Conservation (phyloP, 306 rosid species). For the Coriaria nepalensis region DNA sequence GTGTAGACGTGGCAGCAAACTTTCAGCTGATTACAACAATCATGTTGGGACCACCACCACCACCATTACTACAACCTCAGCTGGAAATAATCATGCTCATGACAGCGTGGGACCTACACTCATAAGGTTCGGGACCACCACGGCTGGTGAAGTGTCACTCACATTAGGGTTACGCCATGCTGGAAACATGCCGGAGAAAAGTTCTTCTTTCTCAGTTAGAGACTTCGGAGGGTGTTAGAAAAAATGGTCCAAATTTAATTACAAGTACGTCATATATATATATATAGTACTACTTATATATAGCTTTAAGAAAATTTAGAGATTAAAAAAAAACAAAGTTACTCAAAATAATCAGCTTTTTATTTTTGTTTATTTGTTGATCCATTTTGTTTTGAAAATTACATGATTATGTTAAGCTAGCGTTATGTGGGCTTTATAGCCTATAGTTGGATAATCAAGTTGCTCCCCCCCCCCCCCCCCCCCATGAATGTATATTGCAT, state of each 20-base stretch:
- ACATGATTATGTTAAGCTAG: too few species aligned
- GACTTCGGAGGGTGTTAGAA: slow-evolving; percentile 60
- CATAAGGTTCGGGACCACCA: slow-evolving; percentile 74
- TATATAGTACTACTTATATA: too few species aligned
- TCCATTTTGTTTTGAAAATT: too few species aligned
- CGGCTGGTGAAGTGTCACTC: slow-evolving; percentile 84
- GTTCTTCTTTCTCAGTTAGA: slow-evolving; percentile 58
- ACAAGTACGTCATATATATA: too few species aligned
- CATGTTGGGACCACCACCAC: slow-evolving; percentile 45
- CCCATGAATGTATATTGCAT: too few species aligned
- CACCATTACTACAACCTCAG: slow-evolving; percentile 12
- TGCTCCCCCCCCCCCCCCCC: too few species aligned
- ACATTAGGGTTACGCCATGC: slow-evolving; percentile 94
- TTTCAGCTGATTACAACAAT: slow-evolving; percentile 24
- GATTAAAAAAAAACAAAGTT: slow-evolving; percentile 15
- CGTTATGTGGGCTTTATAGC: too few species aligned
- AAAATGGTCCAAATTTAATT: slow-evolving; percentile 3
- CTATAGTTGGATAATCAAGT: too few species aligned
- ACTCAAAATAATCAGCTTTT: not conserved
- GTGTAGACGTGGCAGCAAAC: slow-evolving; percentile 45
- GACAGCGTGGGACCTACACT: slow-evolving; percentile 46
- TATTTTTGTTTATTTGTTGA: too few species aligned
- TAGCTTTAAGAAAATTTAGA: slow-evolving; percentile 10
- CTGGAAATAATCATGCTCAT: slow-evolving; percentile 4
- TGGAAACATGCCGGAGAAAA: slow-evolving; percentile 62